Evolutionary conservation across 176 grass and related monocot species (phyloP), one percentile per base, ranked within the genome.

Genomic region (Lolium multiflorum): DNA sequence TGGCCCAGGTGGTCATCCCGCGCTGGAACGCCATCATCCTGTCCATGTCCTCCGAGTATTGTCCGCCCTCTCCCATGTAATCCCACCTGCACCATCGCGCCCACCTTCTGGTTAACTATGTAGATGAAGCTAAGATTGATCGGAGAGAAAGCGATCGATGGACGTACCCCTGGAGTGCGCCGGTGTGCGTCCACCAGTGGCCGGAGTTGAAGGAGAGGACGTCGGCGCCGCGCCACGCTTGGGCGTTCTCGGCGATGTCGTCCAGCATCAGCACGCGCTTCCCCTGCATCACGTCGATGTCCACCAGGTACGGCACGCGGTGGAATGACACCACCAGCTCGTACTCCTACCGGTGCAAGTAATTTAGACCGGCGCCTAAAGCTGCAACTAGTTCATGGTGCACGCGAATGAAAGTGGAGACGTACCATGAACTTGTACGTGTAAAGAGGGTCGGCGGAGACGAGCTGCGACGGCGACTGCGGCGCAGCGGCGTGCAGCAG

Each of bases 171-270:
- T 93, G 92, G 48, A 96, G 80, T 57, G 88, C 6, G 80, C 97
- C 94, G 82, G 74, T 92, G 87, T 98, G 97, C 50, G 97, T 98
- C 97, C 97, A 96, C 97, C 97, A 94, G 85, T 96, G 97, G 85
- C 94, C 94, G 83, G 97, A 98, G 71, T 98, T 98, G 83, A 98
- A 98, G 46, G 82, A 91, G 60, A 98, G 79, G 50, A 98, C 91
- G 82, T 98, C 94, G 62, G 88, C 94, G 74, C n/a, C 92, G 87
- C 58, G 93, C 94, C 97, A 98, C 63, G 89, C 75, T 24, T 91
- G 61, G 80, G 78, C 90, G 86, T 96, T 98, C 28, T 11, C 71
- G n/a, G 94, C 80, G 86, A 98, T 78, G 51, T 87, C 88, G 76
- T 98, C 87, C 6, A 98, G 83, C 87, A 83, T 87, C 38, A 98